Evolutionary conservation across 441 rosid genomes (phyloP).

Genomic region (California macrophylla): DNA sequence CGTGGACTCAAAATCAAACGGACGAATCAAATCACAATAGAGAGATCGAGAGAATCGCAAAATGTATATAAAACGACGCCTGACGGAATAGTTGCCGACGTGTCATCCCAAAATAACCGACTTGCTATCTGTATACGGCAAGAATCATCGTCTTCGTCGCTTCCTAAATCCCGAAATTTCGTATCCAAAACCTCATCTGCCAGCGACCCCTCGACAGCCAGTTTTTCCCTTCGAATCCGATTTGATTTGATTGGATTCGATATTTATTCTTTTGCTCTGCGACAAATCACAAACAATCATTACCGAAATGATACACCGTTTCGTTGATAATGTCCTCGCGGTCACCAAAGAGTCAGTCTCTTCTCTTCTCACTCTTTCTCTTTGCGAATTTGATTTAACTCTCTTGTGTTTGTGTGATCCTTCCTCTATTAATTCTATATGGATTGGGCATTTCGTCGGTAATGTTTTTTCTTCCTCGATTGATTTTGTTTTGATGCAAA

Average conservation of each 20-base stretch:
- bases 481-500: neutral
- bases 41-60: too few relatives aligned
- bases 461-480: neutral
- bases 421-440: too few relatives aligned
- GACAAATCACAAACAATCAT: neutral
- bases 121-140: neutral
- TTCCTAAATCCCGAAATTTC: neutral
- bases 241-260: neutral
- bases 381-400: neutral
- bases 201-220: neutral
- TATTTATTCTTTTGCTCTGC: neutral
- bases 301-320: conserved; percentile 44
- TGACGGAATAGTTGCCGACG: neutral
- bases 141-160: neutral
- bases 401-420: neutral
- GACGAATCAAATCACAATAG: too few relatives aligned
- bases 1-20: too few relatives aligned
- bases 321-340: conserved; percentile 71
- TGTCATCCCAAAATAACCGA: neutral
- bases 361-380: neutral
- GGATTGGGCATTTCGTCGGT: too few relatives aligned
- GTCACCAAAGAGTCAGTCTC: conserved; percentile 68
- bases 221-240: neutral
- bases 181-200: neutral
- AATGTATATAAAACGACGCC: neutral